Conservation (phyloP, 208 protist genomes). For the Trypanosoma theileri region DNA sequence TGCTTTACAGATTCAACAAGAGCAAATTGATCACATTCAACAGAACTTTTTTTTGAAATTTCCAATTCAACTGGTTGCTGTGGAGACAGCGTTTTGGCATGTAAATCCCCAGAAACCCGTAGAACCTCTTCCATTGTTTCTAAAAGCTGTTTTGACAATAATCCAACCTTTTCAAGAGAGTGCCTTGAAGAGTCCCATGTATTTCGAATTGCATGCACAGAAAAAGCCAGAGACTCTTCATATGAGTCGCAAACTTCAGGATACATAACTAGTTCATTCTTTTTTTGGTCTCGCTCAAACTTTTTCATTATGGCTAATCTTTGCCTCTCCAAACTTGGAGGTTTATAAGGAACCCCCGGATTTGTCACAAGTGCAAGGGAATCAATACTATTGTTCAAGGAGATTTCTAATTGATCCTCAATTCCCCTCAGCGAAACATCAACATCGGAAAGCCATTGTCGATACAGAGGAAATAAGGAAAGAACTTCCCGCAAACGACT, state of each 20-base stretch:
- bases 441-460: conserved; percentile 9
- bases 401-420: conserved; percentile 12
- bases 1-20: background rate
- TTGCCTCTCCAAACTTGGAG: conserved; percentile 11
- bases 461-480: conserved; percentile 14
- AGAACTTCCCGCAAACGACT: background rate
- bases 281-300: conserved; percentile 8
- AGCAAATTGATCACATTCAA: background rate
- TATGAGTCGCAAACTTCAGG: background rate
- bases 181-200: conserved; percentile 10
- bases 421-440: conserved; percentile 5
- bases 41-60: background rate
- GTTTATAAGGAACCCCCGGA: conserved; percentile 13
- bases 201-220: conserved; percentile 12
- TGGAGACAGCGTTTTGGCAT: background rate
- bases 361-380: conserved; percentile 11
- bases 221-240: conserved; percentile 8
- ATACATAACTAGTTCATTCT: background rate
- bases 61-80: background rate
- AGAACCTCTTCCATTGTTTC: conserved; percentile 12
- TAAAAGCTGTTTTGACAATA: conserved; percentile 10
- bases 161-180: conserved; percentile 14
- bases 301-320: conserved; percentile 8
- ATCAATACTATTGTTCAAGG: conserved; percentile 14
- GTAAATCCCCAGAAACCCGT: background rate